A percentile compares a stretch with the other conserved stretches of the same genome.
Conservation (phyloP, 257 asterid genomes). For the Fraxinus anomala region DNA sequence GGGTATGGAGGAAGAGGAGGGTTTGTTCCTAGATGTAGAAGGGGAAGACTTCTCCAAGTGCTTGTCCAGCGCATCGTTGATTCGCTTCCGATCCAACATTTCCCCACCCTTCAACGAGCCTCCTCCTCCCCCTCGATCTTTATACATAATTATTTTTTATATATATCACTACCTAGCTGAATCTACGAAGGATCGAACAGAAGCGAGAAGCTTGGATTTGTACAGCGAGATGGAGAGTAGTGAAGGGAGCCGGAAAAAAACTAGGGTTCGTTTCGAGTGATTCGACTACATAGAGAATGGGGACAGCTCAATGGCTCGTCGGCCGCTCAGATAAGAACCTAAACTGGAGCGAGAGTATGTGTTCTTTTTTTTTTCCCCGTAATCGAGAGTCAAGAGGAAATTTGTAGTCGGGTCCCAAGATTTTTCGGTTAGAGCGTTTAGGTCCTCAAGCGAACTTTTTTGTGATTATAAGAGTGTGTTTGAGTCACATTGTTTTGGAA, state of each 20-base stretch:
- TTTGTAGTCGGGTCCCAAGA: too few relatives aligned
- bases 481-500: too few relatives aligned
- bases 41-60: conserved; percentile 91
- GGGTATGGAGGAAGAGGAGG: conserved; percentile 49
- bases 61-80: conserved; percentile 89
- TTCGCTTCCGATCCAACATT: conserved; percentile 91
- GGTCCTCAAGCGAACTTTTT: too few relatives aligned
- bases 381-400: too few relatives aligned
- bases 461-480: too few relatives aligned
- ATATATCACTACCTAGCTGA: not conserved
- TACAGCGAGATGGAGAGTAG: conserved; percentile 15
- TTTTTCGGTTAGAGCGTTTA: too few relatives aligned
- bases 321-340: not conserved
- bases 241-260: conserved; percentile 31
- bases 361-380: too few relatives aligned
- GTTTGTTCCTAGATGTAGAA: conserved; percentile 78
- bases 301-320: not conserved
- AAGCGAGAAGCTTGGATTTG: conserved; percentile 23
- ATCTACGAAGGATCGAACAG: not conserved
- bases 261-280: conserved; percentile 43
- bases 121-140: conserved; percentile 76
- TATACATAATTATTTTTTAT: conserved; percentile 52
- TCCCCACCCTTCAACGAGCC: conserved; percentile 77
- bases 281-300: conserved; percentile 1
- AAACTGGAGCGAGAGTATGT: not conserved